Evolutionary conservation across 1,284 basidiomycete genomes (phyloP), one percentile per base, ranked within the genome.

Genomic region (Cryptococcus sp.): DNA sequence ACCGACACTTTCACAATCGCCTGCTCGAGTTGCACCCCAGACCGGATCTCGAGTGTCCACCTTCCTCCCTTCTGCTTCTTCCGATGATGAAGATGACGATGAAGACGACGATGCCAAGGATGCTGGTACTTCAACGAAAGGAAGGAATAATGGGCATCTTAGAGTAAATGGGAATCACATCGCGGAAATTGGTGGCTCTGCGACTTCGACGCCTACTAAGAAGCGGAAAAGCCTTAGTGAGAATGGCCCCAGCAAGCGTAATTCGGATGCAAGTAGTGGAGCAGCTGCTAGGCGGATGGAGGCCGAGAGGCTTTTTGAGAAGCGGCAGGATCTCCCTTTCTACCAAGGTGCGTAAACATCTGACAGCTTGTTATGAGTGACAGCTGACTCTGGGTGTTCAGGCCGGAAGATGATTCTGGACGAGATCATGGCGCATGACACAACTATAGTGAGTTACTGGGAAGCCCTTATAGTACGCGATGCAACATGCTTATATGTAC

Each of bases 351-450:
- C 57, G 80, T 72, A 11, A 11, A 46, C 19, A 5, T 50, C 10
- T 29, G 4, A 5, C 29, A 34, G 38, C 2, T 19, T 17, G 11
- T 34, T 6, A 15, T 2, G 23, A 20, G 17, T 46, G 29, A 37
- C 19, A 47, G 25, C 25, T n/a, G 39, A 25, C 7, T 23, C n/a
- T 47, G 34, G 25, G 7, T 39, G 10, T 34, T 23, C 66, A 92
- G 91, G 89, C 50, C 86, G 84, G 69, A 84, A 88, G 26, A 85
- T 86, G 40, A 84, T 96, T 29, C 78, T 93, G 29, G 81, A 86
- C 54, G 86, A 87, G 71, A 87, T 95, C 51, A 78, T 83, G 45
- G 80, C 84, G 46, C 86, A 95, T 76, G 90, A 96, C 74, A 92
- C 96, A 3, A 89, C 90, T 1, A 87, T 99, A 51, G 77, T 77